Evolutionary conservation across 2,329 filamentous ascomycete species (phyloP).

Genomic region (Colletotrichum lini): DNA sequence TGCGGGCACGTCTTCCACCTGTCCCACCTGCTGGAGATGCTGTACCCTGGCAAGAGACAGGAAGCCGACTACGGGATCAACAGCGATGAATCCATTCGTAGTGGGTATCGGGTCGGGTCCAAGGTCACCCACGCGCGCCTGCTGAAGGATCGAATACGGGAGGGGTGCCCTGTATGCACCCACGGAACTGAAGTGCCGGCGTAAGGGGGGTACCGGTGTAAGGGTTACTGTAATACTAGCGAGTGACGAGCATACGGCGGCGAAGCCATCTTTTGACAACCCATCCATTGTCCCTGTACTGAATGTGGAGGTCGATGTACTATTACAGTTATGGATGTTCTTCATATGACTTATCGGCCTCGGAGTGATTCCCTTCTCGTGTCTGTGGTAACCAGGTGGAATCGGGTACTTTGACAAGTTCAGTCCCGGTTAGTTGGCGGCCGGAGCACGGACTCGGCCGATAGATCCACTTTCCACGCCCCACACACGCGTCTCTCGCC

Average conservation of each 20-base stretch:
- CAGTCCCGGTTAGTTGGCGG: background rate
- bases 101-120: conserved; percentile 79
- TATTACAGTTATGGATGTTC: background rate
- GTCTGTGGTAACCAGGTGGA: background rate
- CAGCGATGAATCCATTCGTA: conserved; percentile 57
- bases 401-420: background rate
- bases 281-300: background rate
- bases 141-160: conserved; percentile 77
- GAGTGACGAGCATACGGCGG: conserved; percentile 25
- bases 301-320: background rate
- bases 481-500: background rate
- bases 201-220: conserved; percentile 17
- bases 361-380: background rate
- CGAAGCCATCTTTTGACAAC: conserved; percentile 18
- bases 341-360: background rate
- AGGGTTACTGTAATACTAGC: conserved; percentile 10
- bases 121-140: conserved; percentile 91
- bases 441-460: conserved; percentile 1
- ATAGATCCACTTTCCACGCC: conserved; percentile 8
- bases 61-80: conserved; percentile 64
- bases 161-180: conserved; percentile 74
- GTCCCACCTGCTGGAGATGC: conserved; percentile 74
- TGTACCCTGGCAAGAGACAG: conserved; percentile 61
- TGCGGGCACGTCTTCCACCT: conserved; percentile 89
- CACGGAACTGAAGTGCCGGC: conserved; percentile 18